phyloP scores from a whole-genome alignment of 768 basidiomycete species.

The Termitomyces sp. region DNA sequence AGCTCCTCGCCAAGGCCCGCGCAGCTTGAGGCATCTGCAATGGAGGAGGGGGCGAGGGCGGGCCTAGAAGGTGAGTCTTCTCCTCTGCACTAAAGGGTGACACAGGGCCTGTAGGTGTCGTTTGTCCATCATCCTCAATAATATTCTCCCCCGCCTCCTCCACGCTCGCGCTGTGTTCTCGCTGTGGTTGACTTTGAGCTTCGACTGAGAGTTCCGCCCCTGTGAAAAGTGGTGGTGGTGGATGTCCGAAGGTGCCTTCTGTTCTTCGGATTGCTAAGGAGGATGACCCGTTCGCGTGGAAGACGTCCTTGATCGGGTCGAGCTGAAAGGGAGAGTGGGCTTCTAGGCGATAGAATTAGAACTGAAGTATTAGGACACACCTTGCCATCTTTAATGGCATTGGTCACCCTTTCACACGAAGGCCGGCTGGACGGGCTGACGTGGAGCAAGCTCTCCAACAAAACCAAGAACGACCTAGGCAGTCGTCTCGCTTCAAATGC shows the following conservation, averaged over 20 bases:
- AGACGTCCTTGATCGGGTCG: constrained; percentile 16
- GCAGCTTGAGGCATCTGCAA: neutral
- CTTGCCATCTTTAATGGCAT: constrained; percentile 66
- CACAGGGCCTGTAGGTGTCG: neutral
- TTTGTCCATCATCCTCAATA: constrained; percentile 5
- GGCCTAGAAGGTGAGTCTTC: constrained; percentile 14
- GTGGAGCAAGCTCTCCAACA: constrained; percentile 71
- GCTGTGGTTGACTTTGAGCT: neutral
- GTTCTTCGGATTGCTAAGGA: constrained; percentile 11
- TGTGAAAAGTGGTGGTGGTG: neutral
- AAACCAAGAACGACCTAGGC: constrained; percentile 63
- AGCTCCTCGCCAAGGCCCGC: neutral
- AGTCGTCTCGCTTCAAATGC: constrained; percentile 71
- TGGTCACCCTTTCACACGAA: constrained; percentile 66
- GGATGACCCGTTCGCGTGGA: constrained; percentile 3
- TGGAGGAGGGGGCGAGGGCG: constrained; percentile 13
- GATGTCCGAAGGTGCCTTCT: constrained; percentile 1
- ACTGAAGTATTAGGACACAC: constrained; percentile 37
- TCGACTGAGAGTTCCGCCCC: neutral
- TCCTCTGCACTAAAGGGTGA: constrained; percentile 2
- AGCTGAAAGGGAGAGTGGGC: constrained; percentile 2
- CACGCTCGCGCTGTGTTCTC: neutral
- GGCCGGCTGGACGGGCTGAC: constrained; percentile 60
- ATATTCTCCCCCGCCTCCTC: neutral
- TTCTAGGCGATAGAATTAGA: neutral